Base-by-base conservation (phyloP, 2,329 filamentous ascomycete species). In the Colletotrichum spaethianum region DNA sequence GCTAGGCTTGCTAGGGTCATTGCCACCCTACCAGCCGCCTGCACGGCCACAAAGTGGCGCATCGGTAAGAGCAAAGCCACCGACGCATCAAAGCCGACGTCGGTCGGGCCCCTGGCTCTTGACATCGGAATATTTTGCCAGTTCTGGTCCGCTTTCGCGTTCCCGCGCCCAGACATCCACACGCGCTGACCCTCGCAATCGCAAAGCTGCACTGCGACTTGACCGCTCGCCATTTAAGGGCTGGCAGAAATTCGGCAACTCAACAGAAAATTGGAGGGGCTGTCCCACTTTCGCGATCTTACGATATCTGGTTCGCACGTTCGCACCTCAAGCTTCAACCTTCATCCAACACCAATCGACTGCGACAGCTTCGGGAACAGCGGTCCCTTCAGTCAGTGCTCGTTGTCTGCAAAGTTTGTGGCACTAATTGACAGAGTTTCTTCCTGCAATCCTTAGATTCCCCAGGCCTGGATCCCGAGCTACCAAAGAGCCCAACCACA, bases 221-320 rank as follows among this genome's bases (percentile, higher is more conserved):
- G 70, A 72, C 70, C 70, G 70, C 70, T 46, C 66, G 65, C 70
- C 40, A 42, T 52, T 59, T 33, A 44, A 59, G 65, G 52, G 31
- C 66, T 64, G 70, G 70, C 70, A 70, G 65, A 72, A 72, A 70
- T 9, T 42, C 65, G 60, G 53, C 53, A 40, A 48, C 66, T 72
- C 70, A 70, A 72, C 70, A 72, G 69, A 72, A 72, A 72, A 70
- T 70, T 46, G 70, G 65, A 72, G 70, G 70, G 70, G 65, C 40
- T 40, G 53, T 72, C 65, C 69, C 69, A 60, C 65, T 50, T 63
- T 63, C 60, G 53, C 65, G 59, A 70, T 64, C 70, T 55, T 64
- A 72, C 53, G 66, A 72, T 70, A 72, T 72, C 53, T 64, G 60
- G 59, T 59, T 63, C n/a, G 57, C 28, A 33, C 26, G 44, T 44